A percentile compares a stretch with the other conserved stretches of the same genome.
phyloP scores from a whole-genome alignment of 306 rosid genomes.

The Cucumis melo region DNA sequence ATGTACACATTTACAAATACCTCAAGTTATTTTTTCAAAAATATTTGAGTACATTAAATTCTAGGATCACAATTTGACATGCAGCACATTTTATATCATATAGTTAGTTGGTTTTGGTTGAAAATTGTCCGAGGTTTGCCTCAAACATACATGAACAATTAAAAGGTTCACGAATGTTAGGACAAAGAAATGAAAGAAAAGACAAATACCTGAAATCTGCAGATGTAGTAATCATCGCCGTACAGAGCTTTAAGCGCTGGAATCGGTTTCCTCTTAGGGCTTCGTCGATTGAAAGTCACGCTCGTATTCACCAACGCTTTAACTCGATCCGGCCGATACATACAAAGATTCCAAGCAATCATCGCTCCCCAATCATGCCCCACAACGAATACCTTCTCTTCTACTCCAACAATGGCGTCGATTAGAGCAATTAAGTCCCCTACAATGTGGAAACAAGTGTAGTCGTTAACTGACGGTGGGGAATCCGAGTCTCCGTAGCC shows the following conservation, averaged over 20 bases:
- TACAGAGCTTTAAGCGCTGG: constrained; percentile 28
- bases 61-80: no score
- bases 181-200: no score
- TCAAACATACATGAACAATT: no score
- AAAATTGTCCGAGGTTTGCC: no score
- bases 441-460: constrained; percentile 42
- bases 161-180: no score
- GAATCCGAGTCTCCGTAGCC: constrained; percentile 61
- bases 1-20: no score
- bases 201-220: constrained; percentile 52
- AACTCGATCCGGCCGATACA: constrained; percentile 49
- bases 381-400: constrained; percentile 67
- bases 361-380: constrained; percentile 88
- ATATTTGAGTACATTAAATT: no score
- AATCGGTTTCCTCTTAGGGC: constrained; percentile 39
- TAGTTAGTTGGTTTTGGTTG: no score
- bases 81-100: no score
- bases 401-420: constrained; percentile 22
- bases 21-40: no score
- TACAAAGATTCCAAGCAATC: constrained; percentile 48
- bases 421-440: constrained; percentile 57
- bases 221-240: constrained; percentile 50
- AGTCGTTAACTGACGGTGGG: constrained; percentile 16
- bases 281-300: constrained; percentile 33
- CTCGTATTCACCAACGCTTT: constrained; percentile 55